Evolutionary conservation across 1,284 basidiomycete genomes (phyloP).

Genomic region (Cryptococcus depauperatus): DNA sequence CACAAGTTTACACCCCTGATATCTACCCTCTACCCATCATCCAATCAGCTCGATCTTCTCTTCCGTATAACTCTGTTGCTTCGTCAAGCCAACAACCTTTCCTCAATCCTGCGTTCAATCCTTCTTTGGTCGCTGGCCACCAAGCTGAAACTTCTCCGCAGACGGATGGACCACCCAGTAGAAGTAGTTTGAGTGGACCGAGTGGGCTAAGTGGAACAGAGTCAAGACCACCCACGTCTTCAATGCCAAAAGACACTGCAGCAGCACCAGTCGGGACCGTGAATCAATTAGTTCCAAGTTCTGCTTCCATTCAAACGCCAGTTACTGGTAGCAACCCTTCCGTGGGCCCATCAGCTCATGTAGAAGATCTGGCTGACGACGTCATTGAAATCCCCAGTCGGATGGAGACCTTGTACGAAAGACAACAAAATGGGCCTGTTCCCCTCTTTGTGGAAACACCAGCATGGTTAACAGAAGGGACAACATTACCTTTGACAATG

Average conservation of each 20-base stretch:
- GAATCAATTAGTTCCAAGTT: conserved; percentile 2
- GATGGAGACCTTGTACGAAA: conserved; percentile 23
- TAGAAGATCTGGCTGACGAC: conserved; percentile 12
- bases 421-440: conserved; percentile 19
- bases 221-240: background rate
- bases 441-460: conserved; percentile 28
- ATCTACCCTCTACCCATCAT: background rate
- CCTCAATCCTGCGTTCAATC: background rate
- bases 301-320: no score
- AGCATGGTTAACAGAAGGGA: conserved; percentile 27
- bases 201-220: background rate
- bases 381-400: conserved; percentile 15
- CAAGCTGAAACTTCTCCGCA: conserved; percentile 1
- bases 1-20: conserved; percentile 1
- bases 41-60: background rate
- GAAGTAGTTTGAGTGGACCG: background rate
- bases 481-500: conserved; percentile 17
- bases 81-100: background rate
- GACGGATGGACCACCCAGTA: background rate
- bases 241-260: conserved; percentile 1
- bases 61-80: background rate
- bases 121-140: background rate
- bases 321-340: conserved; percentile 4
- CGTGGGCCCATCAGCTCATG: conserved; percentile 2
- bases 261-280: background rate